Evolutionary conservation across 768 basidiomycete genomes (phyloP), one percentile per base, ranked within the genome.

Genomic region (Suillus subaureus): DNA sequence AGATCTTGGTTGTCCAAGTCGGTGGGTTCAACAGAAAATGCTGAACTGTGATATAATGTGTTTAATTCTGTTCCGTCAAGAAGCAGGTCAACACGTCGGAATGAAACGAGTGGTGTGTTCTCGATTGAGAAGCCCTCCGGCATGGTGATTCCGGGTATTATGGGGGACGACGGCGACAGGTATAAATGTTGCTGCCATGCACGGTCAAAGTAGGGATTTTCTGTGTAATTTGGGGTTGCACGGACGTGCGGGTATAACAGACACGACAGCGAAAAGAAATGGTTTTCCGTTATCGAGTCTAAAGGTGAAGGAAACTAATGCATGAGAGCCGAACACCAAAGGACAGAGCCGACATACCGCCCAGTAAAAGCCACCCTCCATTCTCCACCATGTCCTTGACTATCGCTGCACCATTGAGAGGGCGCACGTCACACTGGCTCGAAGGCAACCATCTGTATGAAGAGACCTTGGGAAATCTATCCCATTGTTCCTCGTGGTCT

Each of bases 261-360:
- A 70, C 89, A 91, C 0, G 89, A 90, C 1, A 90, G 72, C 6
- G 89, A 90, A 74, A 90, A 91, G 79, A 91, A 91, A 72, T 91
- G 89, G 67, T 86, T 87, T 71, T 91, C 89, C 2, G 87, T 85
- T 21, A 90, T 86, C 0, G 89, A 90, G 70, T 91, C 89, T 87
- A 67, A 65, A 33, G 62, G 26, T 1, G 23, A 37, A 23, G 37
- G 6, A 23, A 40, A 4, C 15, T 13, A 40, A 66, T 61, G 56
- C 16, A 28, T 62, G 51, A 64, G 40, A 43, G 45, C 18, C 4
- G 35, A 37, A 33, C 5, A 37, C 8, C 16, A 47, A 61, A 13
- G 45, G 21, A 37, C 35, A 18, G 43, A 18, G 42, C 26, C 28
- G 54, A 33, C 82, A 64, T 71, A 87, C 87, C 87, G 35, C 89